phyloP scores from a whole-genome alignment of 768 basidiomycete species.

The Gymnopilus junonius region DNA sequence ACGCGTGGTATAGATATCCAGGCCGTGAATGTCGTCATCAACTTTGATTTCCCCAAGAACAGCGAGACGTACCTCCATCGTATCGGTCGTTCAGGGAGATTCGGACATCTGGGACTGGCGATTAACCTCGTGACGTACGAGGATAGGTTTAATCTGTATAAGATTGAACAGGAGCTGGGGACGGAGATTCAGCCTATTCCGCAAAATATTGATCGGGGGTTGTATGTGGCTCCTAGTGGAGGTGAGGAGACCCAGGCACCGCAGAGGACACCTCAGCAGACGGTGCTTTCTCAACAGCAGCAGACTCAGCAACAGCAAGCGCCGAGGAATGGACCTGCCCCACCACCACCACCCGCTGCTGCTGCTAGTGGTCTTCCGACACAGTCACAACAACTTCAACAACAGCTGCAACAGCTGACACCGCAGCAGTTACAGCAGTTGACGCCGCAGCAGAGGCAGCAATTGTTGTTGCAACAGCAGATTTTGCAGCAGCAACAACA shows the following conservation, averaged over 20 bases:
- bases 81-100: constrained; percentile 96
- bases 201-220: constrained; percentile 82
- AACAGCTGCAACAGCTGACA: constrained; percentile 3
- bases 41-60: constrained; percentile 99
- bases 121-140: constrained; percentile 99
- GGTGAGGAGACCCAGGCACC: constrained; percentile 47
- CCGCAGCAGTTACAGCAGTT: constrained; percentile 13
- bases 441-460: not conserved
- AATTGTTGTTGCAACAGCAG: not conserved
- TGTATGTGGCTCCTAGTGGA: constrained; percentile 82
- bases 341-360: constrained; percentile 12
- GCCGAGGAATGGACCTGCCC: constrained; percentile 6
- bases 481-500: not conserved
- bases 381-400: not conserved
- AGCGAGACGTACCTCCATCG: constrained; percentile 98
- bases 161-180: constrained; percentile 97
- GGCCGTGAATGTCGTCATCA: constrained; percentile 99
- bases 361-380: constrained; percentile 13
- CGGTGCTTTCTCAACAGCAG: constrained; percentile 27
- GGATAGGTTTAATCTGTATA: constrained; percentile 96
- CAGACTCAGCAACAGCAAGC: constrained; percentile 17
- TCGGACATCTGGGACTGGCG: constrained; percentile 95
- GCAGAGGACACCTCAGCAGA: constrained; percentile 37
- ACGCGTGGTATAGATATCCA: constrained; percentile 99
- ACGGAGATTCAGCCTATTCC: constrained; percentile 98